These are phyloP conservation scores for Rhinocladiella similis DNA, from an alignment of 2,329 filamentous ascomycete genomes.

Conservation along the genomic window DNA sequence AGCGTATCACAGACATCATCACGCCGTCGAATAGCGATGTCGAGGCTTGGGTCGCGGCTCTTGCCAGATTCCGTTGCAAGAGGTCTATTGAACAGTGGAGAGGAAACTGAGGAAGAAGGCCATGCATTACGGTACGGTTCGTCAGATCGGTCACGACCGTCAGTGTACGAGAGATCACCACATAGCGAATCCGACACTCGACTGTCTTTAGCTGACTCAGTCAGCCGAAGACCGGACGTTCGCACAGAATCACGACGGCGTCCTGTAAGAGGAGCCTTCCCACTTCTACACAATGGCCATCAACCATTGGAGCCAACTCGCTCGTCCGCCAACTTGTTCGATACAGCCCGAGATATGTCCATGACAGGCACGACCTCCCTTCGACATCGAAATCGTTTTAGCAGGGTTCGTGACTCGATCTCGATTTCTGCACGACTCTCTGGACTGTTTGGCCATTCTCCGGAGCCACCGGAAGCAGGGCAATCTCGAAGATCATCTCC, in stretches of 20 bases:
- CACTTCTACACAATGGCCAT: constrained; percentile 37
- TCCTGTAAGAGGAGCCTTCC: constrained; percentile 41
- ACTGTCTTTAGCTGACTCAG: constrained; percentile 21
- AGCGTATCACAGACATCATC: constrained; percentile 31
- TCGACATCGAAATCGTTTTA: constrained; percentile 35
- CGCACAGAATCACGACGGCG: constrained; percentile 36
- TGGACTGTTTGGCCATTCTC: constrained; percentile 44
- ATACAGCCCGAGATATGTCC: constrained; percentile 29
- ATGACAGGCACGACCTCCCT: constrained; percentile 26
- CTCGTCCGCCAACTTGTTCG: constrained; percentile 27
- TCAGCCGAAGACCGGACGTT: constrained; percentile 17
- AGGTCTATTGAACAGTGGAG: constrained; percentile 45
- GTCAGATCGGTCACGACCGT: constrained; percentile 34
- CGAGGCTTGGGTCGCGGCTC: constrained; percentile 48
- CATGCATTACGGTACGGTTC: constrained; percentile 46
- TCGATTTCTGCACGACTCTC: constrained; percentile 41
- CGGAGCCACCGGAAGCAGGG: constrained; percentile 29
- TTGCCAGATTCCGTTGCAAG: constrained; percentile 48
- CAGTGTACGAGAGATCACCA: constrained; percentile 21
- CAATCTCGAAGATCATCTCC: constrained; percentile 32
- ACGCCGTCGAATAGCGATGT: constrained; percentile 49
- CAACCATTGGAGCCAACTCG: constrained; percentile 30
- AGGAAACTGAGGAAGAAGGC: constrained; percentile 47
- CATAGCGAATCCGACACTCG: constrained; percentile 14
- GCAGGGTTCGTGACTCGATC: constrained; percentile 45